These are phyloP conservation scores for Penicillium odoratum DNA, from an alignment of 495 filamentous ascomycete species.

Conservation along the genomic window DNA sequence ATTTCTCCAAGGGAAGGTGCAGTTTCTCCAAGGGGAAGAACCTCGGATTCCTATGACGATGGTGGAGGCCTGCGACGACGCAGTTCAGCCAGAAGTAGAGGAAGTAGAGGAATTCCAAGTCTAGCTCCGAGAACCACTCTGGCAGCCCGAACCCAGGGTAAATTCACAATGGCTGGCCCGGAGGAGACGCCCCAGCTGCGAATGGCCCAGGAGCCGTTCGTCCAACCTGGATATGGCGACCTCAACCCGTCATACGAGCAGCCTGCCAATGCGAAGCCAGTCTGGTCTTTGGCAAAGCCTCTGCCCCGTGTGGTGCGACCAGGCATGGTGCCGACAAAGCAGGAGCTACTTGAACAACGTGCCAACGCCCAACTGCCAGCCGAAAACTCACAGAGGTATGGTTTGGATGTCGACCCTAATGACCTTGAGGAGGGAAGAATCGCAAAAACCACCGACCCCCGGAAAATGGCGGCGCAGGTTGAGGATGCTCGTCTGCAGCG, in stretches of 20 bases:
- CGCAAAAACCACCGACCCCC: conserved; percentile 31
- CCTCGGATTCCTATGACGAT: conserved; percentile 7
- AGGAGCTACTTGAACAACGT: conserved; percentile 34
- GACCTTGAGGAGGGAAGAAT: conserved; percentile 40
- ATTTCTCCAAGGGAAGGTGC: conserved; percentile 11
- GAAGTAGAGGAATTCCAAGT: conserved; percentile 24
- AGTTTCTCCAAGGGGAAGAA: conserved; percentile 18
- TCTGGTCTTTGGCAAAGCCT: conserved; percentile 52
- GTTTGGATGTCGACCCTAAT: conserved; percentile 41
- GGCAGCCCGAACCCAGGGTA: conserved; percentile 32
- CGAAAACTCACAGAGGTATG: conserved; percentile 36
- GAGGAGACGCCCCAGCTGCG: conserved; percentile 38
- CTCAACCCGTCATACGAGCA: conserved; percentile 49
- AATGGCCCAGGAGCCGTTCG: conserved; percentile 40
- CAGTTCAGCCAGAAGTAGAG: conserved; percentile 25
- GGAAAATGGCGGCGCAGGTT: conserved; percentile 44
- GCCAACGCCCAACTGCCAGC: conserved; percentile 31
- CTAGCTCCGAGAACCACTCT: conserved; percentile 32
- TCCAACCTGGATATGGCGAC: conserved; percentile 45
- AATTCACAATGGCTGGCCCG: conserved; percentile 40
- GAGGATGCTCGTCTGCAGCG: conserved; percentile 45
- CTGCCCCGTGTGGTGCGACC: conserved; percentile 49
- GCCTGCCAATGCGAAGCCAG: conserved; percentile 39
- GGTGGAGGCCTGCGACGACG: conserved; percentile 17
- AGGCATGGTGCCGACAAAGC: conserved; percentile 44